phyloP scores from a whole-genome alignment of 805 yeast species.

The Lipomyces kockii region DNA sequence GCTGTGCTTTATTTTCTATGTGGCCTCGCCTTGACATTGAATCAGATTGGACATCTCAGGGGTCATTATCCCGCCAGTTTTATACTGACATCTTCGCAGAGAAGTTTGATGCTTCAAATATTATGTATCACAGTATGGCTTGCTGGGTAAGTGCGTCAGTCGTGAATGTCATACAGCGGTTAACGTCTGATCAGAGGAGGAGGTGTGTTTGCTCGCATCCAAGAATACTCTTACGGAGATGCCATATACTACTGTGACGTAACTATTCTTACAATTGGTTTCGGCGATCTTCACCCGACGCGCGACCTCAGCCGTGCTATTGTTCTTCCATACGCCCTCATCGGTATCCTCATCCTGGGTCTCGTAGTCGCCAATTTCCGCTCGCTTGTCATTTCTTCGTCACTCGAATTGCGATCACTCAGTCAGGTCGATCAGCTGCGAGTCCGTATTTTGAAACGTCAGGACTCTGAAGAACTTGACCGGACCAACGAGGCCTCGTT shows the following conservation, averaged over 20 bases:
- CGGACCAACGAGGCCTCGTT: constrained; percentile 51
- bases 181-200: constrained; percentile 57
- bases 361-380: constrained; percentile 72
- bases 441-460: constrained; percentile 42
- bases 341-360: constrained; percentile 76
- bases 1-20: constrained; percentile 64
- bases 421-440: constrained; percentile 64
- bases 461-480: neutral
- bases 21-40: constrained; percentile 56
- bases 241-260: constrained; percentile 74
- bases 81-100: constrained; percentile 68
- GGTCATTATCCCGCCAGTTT: constrained; percentile 71
- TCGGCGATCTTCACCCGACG: constrained; percentile 71
- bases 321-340: constrained; percentile 63
- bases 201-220: constrained; percentile 55
- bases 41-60: constrained; percentile 63
- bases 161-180: neutral
- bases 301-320: constrained; percentile 61
- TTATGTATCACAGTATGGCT: constrained; percentile 71
- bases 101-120: constrained; percentile 74
- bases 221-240: constrained; percentile 61
- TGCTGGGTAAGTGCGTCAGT: constrained; percentile 39
- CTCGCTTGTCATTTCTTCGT: constrained; percentile 62
- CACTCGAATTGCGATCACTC: constrained; percentile 68
- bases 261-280: constrained; percentile 76